A percentile compares a stretch with the other conserved stretches of the same genome.
Evolutionary conservation across 2,329 filamentous ascomycete species (phyloP).

Genomic region (Calonectria pseudoturangicola): DNA sequence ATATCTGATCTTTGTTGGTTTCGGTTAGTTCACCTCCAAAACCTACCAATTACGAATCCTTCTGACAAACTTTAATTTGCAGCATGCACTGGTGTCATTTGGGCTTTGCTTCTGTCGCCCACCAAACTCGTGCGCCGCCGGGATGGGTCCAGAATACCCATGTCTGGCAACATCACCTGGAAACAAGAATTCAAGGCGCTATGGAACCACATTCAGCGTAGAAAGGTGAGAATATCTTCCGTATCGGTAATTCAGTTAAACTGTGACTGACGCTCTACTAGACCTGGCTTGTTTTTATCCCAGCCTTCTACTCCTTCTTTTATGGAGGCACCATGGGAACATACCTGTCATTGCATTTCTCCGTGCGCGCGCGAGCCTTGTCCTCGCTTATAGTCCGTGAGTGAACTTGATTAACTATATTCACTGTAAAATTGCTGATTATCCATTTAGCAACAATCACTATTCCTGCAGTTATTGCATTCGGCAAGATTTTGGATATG

Average conservation of each 20-base stretch:
- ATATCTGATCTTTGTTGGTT: constrained; percentile 40
- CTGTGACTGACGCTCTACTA: constrained; percentile 30
- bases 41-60: background rate
- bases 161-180: constrained; percentile 28
- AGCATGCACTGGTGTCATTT: constrained; percentile 38
- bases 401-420: background rate
- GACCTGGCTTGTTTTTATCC: constrained; percentile 59
- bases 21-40: constrained; percentile 22
- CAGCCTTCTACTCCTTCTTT: constrained; percentile 62
- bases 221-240: constrained; percentile 17
- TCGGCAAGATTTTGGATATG: constrained; percentile 28
- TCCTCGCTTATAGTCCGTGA: constrained; percentile 38
- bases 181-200: constrained; percentile 35
- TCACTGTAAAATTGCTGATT: background rate
- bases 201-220: constrained; percentile 36
- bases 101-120: constrained; percentile 37
- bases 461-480: constrained; percentile 34
- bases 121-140: constrained; percentile 35
- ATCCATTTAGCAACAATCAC: constrained; percentile 24
- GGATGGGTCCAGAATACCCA: constrained; percentile 34
- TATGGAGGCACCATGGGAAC: constrained; percentile 62
- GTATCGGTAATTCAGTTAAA: background rate
- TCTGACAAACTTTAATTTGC: background rate
- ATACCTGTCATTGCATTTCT: constrained; percentile 58
- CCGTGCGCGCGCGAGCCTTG: constrained; percentile 56